A percentile compares a stretch with the other conserved stretches of the same genome.
These are phyloP conservation scores for Pontederia crassipes DNA, from an alignment of 176 grass and related monocot species.

Conservation along the genomic window DNA sequence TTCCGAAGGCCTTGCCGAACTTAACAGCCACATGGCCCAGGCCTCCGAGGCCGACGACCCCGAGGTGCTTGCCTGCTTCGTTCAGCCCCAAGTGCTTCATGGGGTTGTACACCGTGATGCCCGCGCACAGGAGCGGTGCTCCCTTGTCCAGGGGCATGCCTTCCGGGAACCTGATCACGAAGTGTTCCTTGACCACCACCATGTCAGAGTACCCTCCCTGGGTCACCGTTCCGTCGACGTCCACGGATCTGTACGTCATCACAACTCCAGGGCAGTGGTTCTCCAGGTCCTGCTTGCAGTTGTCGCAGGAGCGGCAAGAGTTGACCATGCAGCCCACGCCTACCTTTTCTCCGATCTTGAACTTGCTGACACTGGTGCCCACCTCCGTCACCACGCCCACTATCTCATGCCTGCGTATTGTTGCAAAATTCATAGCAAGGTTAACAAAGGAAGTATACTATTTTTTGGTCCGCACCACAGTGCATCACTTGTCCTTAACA, in stretches of 20 bases:
- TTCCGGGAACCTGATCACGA: conserved; percentile 8
- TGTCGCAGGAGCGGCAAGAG: neutral
- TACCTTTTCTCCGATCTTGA: conserved; percentile 3
- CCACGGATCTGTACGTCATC: neutral
- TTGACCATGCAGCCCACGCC: conserved; percentile 9
- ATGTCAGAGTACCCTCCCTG: conserved; percentile 9
- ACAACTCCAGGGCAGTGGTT: conserved; percentile 5
- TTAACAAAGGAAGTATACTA: too few species aligned
- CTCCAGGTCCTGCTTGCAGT: neutral
- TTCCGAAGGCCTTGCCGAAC: conserved; percentile 12
- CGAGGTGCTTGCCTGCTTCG: conserved; percentile 5
- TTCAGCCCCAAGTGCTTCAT: conserved; percentile 4
- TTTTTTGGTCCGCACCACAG: too few species aligned
- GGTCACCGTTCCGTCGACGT: neutral
- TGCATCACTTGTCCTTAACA: too few species aligned
- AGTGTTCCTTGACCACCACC: conserved; percentile 7
- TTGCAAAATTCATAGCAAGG: neutral
- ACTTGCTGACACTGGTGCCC: neutral
- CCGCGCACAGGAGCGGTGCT: neutral
- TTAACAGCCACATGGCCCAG: conserved; percentile 9
- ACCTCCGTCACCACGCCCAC: neutral
- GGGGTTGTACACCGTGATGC: neutral
- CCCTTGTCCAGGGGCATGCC: conserved; percentile 6
- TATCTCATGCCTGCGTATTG: conserved; percentile 5
- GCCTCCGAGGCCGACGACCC: conserved; percentile 10